Conservation (phyloP, 1,284 basidiomycete species). For the Heterobasidion parviporum region DNA sequence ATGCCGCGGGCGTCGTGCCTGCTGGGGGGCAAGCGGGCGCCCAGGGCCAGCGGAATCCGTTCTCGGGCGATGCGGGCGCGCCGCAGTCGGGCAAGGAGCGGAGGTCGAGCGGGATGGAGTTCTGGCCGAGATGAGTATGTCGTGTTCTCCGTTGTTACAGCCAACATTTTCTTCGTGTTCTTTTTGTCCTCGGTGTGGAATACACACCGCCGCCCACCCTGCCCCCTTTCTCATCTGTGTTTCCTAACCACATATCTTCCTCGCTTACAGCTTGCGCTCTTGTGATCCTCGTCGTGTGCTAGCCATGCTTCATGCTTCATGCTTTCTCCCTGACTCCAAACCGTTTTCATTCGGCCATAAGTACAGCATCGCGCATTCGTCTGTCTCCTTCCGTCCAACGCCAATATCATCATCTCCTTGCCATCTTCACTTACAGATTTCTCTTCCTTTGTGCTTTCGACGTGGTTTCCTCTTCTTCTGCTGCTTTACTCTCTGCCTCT, state of each 20-base stretch:
- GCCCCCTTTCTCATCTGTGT: not conserved
- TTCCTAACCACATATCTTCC: not conserved
- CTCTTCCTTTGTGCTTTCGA: not conserved
- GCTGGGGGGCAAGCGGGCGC: constrained; percentile 30
- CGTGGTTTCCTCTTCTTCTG: not conserved
- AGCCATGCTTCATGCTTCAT: too few relatives aligned
- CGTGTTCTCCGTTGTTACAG: not conserved
- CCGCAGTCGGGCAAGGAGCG: constrained; percentile 41
- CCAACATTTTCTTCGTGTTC: not conserved
- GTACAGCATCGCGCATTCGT: too few relatives aligned
- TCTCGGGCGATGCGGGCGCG: constrained; percentile 17
- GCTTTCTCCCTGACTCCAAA: too few relatives aligned
- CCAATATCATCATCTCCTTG: too few relatives aligned
- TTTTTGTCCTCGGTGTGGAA: not conserved
- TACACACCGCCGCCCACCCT: not conserved
- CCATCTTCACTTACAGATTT: too few relatives aligned
- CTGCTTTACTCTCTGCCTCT: not conserved
- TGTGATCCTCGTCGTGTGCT: too few relatives aligned
- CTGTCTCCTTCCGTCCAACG: too few relatives aligned
- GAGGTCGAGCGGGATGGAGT: constrained; percentile 62
- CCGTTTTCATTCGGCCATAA: too few relatives aligned
- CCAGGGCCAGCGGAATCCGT: constrained; percentile 50
- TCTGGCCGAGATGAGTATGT: constrained; percentile 58
- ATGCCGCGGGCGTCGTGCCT: constrained; percentile 45
- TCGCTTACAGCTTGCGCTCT: too few relatives aligned